Evolutionary conservation across 495 filamentous ascomycete species (phyloP).

Genomic region (Haplographium delicatum): DNA sequence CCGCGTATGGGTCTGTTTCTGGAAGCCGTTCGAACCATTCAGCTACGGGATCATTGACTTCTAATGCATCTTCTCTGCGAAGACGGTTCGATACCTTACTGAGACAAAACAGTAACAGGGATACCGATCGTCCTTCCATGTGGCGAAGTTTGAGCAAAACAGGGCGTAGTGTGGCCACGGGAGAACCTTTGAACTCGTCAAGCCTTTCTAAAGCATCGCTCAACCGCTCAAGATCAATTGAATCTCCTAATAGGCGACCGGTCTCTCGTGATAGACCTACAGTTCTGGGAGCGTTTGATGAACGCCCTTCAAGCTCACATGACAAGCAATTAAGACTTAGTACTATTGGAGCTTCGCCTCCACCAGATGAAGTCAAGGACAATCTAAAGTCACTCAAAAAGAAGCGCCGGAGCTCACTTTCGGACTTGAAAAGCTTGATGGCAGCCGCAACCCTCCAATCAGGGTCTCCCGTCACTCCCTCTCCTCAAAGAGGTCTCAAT

Average conservation of each 20-base stretch:
- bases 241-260: conserved; percentile 53
- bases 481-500: conserved; percentile 16
- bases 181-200: conserved; percentile 43
- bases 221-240: conserved; percentile 75
- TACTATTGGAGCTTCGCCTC: conserved; percentile 41
- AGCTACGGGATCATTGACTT: conserved; percentile 44
- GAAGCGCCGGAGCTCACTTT: conserved; percentile 88
- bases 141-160: conserved; percentile 89
- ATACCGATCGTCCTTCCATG: conserved; percentile 59
- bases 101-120: conserved; percentile 70
- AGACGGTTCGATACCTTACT: conserved; percentile 70
- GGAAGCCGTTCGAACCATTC: conserved; percentile 39
- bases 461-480: conserved; percentile 27
- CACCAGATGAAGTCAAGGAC: conserved; percentile 35
- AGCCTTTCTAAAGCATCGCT: conserved; percentile 59
- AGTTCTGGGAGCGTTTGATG: conserved; percentile 57
- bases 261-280: conserved; percentile 61
- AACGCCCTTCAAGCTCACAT: conserved; percentile 42
- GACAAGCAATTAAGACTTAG: conserved; percentile 28
- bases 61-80: conserved; percentile 76
- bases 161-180: conserved; percentile 48
- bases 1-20: conserved; percentile 42
- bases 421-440: conserved; percentile 69
- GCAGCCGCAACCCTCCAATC: conserved; percentile 37
- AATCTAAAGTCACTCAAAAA: conserved; percentile 50